phyloP scores from a whole-genome alignment of 352 stramenopile genomes.

The Globisporangium cystogenes region DNA sequence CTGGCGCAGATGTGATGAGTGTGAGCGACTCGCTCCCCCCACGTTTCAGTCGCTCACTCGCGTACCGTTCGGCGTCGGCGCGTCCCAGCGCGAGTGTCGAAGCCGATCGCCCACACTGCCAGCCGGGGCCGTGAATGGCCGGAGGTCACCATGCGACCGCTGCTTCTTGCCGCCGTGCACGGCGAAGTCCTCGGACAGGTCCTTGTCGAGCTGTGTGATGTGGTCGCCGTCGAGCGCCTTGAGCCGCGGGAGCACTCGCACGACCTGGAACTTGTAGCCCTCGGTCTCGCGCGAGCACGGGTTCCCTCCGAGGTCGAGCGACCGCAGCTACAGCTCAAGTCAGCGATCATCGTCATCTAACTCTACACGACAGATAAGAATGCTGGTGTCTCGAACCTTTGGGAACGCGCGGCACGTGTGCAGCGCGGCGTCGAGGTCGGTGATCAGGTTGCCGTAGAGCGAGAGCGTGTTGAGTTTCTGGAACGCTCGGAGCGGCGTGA shows the following conservation, averaged over 20 bases:
- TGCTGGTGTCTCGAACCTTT: conserved; percentile 20
- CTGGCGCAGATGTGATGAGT: conserved; percentile 6
- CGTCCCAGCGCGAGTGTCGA: conserved; percentile 6
- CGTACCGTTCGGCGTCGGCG: conserved; percentile 7
- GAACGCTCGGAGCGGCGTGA: conserved; percentile 35
- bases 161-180: conserved; percentile 14
- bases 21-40: background rate
- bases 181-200: conserved; percentile 60
- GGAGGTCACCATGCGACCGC: conserved; percentile 5
- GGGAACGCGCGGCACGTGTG: conserved; percentile 45
- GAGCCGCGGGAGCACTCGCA: conserved; percentile 52
- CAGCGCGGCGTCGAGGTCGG: conserved; percentile 34
- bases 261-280: conserved; percentile 72
- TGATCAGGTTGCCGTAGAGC: conserved; percentile 51
- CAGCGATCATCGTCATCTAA: background rate
- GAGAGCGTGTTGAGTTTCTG: conserved; percentile 52
- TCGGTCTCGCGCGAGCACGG: conserved; percentile 53
- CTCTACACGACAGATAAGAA: background rate
- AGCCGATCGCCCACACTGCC: conserved; percentile 2
- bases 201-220: conserved; percentile 65
- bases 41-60: background rate
- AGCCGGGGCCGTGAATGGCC: conserved; percentile 33
- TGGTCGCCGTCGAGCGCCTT: conserved; percentile 72
- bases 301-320: conserved; percentile 70
- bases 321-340: conserved; percentile 32